phyloP scores from a whole-genome alignment of 2,329 filamentous ascomycete species.

The Apiospora saccharicola region DNA sequence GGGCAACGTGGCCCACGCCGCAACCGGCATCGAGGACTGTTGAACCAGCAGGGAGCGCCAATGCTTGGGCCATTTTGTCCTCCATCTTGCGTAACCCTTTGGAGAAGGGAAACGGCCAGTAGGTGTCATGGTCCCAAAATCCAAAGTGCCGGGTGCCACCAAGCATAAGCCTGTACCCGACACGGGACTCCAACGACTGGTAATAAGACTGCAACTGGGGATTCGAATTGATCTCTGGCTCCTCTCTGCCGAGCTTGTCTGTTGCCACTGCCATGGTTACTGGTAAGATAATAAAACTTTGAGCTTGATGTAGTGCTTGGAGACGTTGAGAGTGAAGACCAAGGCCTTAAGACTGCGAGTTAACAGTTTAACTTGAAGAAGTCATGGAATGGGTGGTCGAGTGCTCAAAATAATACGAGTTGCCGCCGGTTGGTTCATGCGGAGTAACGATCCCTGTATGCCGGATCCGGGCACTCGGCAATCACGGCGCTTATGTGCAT shows the following conservation, averaged over 20 bases:
- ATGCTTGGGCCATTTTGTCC: slow-evolving; percentile 49
- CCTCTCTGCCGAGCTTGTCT: neutral
- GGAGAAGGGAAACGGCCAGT: slow-evolving; percentile 57
- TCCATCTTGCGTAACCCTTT: slow-evolving; percentile 56
- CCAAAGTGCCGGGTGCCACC: slow-evolving; percentile 59
- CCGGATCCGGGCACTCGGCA: neutral
- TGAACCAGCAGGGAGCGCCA: slow-evolving; percentile 48
- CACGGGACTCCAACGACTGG: slow-evolving; percentile 51
- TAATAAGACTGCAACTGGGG: slow-evolving; percentile 53
- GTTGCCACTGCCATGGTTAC: neutral
- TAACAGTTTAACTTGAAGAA: too few relatives aligned
- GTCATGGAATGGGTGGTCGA: neutral
- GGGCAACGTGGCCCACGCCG: slow-evolving; percentile 57
- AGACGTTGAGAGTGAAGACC: neutral
- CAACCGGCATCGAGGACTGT: slow-evolving; percentile 61
- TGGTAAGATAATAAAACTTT: neutral
- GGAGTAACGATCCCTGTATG: neutral
- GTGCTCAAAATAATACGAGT: neutral
- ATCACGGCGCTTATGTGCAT: slow-evolving; percentile 4
- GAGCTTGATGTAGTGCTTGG: neutral
- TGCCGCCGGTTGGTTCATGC: neutral
- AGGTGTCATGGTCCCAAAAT: slow-evolving; percentile 53
- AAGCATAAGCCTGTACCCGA: slow-evolving; percentile 52
- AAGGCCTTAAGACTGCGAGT: neutral
- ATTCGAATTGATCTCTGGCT: slow-evolving; percentile 48